These are phyloP conservation scores for Collybia sp. DNA, from an alignment of 768 basidiomycete genomes.

Conservation along the genomic window DNA sequence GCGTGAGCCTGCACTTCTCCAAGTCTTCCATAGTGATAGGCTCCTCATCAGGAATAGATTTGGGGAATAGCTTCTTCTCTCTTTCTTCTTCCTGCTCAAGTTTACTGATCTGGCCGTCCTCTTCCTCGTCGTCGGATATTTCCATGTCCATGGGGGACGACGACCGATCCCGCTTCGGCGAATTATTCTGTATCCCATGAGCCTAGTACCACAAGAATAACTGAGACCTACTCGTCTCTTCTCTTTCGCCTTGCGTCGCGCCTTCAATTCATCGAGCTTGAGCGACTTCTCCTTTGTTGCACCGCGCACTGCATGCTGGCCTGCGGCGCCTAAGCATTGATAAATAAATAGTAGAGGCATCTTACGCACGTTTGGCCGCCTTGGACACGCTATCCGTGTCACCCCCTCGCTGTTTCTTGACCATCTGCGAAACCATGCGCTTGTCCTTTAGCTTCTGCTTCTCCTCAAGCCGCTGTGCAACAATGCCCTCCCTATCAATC, in stretches of 20 bases:
- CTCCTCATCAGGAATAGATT: constrained; percentile 37
- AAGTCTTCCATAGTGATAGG: constrained; percentile 57
- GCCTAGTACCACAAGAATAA: not conserved
- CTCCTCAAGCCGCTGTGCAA: constrained; percentile 78
- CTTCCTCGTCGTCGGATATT: constrained; percentile 80
- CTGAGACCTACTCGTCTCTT: constrained; percentile 63
- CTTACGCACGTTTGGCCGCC: constrained; percentile 69
- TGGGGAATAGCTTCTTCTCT: constrained; percentile 45
- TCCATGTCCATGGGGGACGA: constrained; percentile 87
- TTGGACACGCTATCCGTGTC: constrained; percentile 58
- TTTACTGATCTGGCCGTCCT: constrained; percentile 75
- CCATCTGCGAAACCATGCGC: constrained; percentile 67
- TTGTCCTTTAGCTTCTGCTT: constrained; percentile 72
- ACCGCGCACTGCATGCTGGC: constrained; percentile 69
- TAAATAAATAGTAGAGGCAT: constrained; percentile 1
- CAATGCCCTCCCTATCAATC: constrained; percentile 83
- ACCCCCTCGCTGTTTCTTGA: constrained; percentile 55
- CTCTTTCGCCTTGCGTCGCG: constrained; percentile 84
- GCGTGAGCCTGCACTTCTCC: constrained; percentile 55
- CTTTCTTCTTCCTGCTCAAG: constrained; percentile 72
- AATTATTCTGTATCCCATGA: constrained; percentile 40
- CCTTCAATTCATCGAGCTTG: constrained; percentile 83
- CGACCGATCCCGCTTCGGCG: constrained; percentile 66
- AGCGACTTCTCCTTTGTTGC: constrained; percentile 76
- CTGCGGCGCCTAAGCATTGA: constrained; percentile 28